Percentiles rank a stretch among this genome's conserved stretches.
phyloP scores from a whole-genome alignment of 108 stramenopile species.

The Bacterosira constricta region DNA sequence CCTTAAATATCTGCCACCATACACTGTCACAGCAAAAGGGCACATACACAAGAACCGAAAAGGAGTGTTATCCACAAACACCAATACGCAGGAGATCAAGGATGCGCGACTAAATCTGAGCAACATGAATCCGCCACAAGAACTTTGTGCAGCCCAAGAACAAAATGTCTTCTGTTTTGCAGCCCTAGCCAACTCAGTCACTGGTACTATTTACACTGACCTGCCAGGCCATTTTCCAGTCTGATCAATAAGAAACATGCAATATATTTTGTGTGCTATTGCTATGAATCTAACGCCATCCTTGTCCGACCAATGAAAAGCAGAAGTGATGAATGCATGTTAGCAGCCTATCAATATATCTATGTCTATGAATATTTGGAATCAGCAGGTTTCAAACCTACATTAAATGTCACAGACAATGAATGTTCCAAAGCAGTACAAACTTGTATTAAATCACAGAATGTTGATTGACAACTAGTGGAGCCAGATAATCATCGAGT shows the following conservation, averaged over 20 bases:
- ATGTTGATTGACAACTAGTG: constrained; percentile 20
- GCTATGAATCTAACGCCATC: not conserved
- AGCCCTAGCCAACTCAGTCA: not conserved
- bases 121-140: not conserved
- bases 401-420: not conserved
- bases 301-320: not conserved
- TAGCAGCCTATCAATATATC: not conserved
- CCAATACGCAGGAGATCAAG: not conserved
- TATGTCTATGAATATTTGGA: not conserved
- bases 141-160: not conserved
- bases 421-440: not conserved
- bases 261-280: not conserved
- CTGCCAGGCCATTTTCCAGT: not conserved
- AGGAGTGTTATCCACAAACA: not conserved
- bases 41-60: not conserved
- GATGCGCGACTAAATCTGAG: not conserved
- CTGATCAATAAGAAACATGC: not conserved
- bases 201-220: not conserved
- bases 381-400: not conserved
- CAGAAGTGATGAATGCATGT: not conserved
- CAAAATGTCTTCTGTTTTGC: not conserved
- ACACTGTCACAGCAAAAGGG: not conserved
- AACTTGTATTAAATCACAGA: not conserved
- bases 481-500: constrained; percentile 5
- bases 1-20: not conserved